Percentiles rank a stretch among this genome's conserved stretches.
Conservation (phyloP, 2,329 filamentous ascomycete species). For the Pochonia chlamydosporia region DNA sequence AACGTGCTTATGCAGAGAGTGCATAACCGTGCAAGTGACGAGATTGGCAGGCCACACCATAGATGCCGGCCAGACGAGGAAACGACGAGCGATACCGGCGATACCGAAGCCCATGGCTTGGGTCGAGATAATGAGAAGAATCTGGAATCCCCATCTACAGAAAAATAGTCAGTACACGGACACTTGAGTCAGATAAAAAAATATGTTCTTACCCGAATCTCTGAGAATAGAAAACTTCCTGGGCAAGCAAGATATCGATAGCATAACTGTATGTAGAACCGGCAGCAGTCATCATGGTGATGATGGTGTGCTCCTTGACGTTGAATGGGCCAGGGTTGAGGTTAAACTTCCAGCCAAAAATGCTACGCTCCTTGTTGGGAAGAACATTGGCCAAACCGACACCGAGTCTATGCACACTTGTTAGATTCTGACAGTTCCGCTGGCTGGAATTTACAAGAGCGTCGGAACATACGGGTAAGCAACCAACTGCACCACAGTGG, state of each 20-base stretch:
- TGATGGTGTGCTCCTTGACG: slow-evolving; percentile 40
- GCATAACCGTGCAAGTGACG: slow-evolving; percentile 55
- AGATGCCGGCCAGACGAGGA: slow-evolving; percentile 52
- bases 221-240: slow-evolving; percentile 40
- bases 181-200: not conserved
- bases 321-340: slow-evolving; percentile 34
- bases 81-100: slow-evolving; percentile 51
- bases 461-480: slow-evolving; percentile 36
- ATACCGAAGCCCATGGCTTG: slow-evolving; percentile 58
- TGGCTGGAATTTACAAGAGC: not conserved
- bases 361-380: slow-evolving; percentile 19
- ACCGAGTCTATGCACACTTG: slow-evolving; percentile 13
- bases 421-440: not conserved
- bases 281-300: slow-evolving; percentile 34
- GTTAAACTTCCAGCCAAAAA: slow-evolving; percentile 23
- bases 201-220: slow-evolving; percentile 30
- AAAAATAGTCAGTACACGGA: not conserved
- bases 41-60: slow-evolving; percentile 58
- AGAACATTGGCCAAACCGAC: slow-evolving; percentile 21
- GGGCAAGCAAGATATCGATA: slow-evolving; percentile 32
- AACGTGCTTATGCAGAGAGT: slow-evolving; percentile 55
- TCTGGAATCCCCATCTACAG: slow-evolving; percentile 44
- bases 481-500: slow-evolving; percentile 47
- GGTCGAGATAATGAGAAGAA: slow-evolving; percentile 52
- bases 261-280: slow-evolving; percentile 24